phyloP scores from a whole-genome alignment of 2,329 filamentous ascomycete species.

The Cadophora malorum region DNA sequence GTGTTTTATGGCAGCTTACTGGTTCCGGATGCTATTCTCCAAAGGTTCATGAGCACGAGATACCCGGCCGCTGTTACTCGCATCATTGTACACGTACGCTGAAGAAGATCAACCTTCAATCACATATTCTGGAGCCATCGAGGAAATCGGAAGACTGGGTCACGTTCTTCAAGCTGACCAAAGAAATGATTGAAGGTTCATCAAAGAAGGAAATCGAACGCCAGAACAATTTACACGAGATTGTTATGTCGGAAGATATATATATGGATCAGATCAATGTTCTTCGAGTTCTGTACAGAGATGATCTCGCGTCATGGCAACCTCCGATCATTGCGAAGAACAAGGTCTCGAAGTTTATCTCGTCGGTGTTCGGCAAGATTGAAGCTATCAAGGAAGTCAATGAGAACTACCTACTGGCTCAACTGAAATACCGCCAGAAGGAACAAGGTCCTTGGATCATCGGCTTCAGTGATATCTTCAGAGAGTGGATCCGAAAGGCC shows the following conservation, averaged over 20 bases:
- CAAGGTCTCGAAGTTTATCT: slow-evolving; percentile 79
- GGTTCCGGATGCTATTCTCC: slow-evolving; percentile 90
- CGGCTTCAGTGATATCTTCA: slow-evolving; percentile 95
- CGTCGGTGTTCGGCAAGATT: slow-evolving; percentile 87
- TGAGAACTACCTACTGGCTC: slow-evolving; percentile 88
- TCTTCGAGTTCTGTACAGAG: slow-evolving; percentile 82
- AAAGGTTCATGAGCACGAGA: slow-evolving; percentile 71
- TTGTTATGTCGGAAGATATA: slow-evolving; percentile 89
- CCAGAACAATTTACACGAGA: slow-evolving; percentile 94
- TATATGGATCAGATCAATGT: slow-evolving; percentile 92
- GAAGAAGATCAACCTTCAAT: slow-evolving; percentile 89
- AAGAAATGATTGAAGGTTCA: slow-evolving; percentile 73
- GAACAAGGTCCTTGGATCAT: slow-evolving; percentile 95
- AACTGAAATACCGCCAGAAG: slow-evolving; percentile 95
- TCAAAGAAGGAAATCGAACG: slow-evolving; percentile 88
- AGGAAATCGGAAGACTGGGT: slow-evolving; percentile 81
- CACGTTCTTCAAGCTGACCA: slow-evolving; percentile 84
- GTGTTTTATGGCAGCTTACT: slow-evolving; percentile 92
- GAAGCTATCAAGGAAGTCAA: slow-evolving; percentile 90
- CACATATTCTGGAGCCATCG: slow-evolving; percentile 71
- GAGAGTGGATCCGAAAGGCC: slow-evolving; percentile 97
- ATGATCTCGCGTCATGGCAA: slow-evolving; percentile 74
- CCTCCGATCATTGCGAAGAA: slow-evolving; percentile 83
- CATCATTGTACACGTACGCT: slow-evolving; percentile 92
- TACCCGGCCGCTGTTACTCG: slow-evolving; percentile 84